Evolutionary conservation across 2,329 filamentous ascomycete genomes (phyloP).

Genomic region (Raffaelea deltoideospora): DNA sequence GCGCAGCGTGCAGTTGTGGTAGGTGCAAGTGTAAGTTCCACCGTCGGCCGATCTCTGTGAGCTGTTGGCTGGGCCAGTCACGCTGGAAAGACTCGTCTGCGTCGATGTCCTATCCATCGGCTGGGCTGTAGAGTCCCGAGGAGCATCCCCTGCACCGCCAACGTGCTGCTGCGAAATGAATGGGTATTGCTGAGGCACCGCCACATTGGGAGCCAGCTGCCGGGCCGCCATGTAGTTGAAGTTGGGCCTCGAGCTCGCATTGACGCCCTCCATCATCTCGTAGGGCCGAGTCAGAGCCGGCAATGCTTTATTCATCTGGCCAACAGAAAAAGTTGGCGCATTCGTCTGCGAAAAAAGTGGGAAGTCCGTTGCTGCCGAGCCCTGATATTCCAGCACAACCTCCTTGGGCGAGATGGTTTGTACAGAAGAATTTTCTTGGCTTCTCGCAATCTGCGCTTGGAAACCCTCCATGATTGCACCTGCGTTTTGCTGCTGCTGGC

Average conservation of each 20-base stretch:
- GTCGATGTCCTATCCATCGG: background rate
- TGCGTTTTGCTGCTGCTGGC: constrained; percentile 43
- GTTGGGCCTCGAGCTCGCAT: too few species aligned
- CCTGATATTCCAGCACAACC: constrained; percentile 75
- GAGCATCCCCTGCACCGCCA: too few species aligned
- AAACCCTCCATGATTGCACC: constrained; percentile 30
- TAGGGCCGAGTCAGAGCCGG: too few species aligned
- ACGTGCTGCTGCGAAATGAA: constrained; percentile 26
- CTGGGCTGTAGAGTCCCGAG: constrained; percentile 1
- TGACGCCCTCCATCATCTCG: constrained; percentile 20
- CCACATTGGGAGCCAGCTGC: constrained; percentile 19
- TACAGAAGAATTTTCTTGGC: constrained; percentile 33
- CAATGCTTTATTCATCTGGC: constrained; percentile 8
- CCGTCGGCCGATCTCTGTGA: constrained; percentile 49
- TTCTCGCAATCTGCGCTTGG: constrained; percentile 25
- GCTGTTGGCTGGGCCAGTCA: constrained; percentile 12
- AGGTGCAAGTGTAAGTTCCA: constrained; percentile 92
- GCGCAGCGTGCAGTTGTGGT: constrained; percentile 74
- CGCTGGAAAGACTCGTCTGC: constrained; percentile 2
- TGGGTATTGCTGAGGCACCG: constrained; percentile 35
- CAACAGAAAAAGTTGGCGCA: constrained; percentile 29
- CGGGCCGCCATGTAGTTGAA: background rate
- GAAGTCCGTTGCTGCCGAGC: constrained; percentile 33
- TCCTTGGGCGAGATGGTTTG: constrained; percentile 94
- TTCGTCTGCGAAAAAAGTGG: constrained; percentile 44